Conservation (phyloP, 768 basidiomycete species). For the Tricholoma bakamatsutake region DNA sequence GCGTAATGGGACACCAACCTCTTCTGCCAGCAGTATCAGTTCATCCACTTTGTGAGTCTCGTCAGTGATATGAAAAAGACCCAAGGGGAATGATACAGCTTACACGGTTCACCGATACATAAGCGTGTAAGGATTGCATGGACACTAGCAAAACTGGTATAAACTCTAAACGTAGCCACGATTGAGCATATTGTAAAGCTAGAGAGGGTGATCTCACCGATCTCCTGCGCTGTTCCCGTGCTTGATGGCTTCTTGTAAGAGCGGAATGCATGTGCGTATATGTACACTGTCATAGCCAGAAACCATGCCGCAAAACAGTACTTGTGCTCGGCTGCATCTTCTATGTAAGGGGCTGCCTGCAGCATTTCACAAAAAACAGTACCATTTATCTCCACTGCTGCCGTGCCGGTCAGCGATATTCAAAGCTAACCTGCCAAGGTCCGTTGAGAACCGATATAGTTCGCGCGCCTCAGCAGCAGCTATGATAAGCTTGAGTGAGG, state of each 20-base stretch:
- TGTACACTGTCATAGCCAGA: conserved; percentile 65
- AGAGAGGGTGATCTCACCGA: conserved; percentile 35
- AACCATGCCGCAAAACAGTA: conserved; percentile 56
- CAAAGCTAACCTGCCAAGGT: conserved; percentile 61
- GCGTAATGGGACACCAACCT: conserved; percentile 32
- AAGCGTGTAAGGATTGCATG: conserved; percentile 49
- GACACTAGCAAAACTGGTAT: conserved; percentile 54
- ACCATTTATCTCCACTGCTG: conserved; percentile 65
- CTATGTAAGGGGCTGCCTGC: neutral
- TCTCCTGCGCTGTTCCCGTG: conserved; percentile 65
- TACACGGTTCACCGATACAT: conserved; percentile 58
- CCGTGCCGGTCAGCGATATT: conserved; percentile 64
- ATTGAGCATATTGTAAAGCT: neutral
- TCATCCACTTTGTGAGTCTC: conserved; percentile 43
- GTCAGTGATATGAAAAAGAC: neutral
- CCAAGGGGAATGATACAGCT: conserved; percentile 13
- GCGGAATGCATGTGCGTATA: conserved; percentile 53
- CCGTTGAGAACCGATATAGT: conserved; percentile 61
- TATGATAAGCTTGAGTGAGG: conserved; percentile 17
- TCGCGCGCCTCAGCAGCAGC: conserved; percentile 58
- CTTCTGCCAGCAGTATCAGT: conserved; percentile 51
- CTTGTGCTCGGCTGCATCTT: conserved; percentile 47
- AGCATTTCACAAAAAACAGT: conserved; percentile 3
- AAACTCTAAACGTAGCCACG: conserved; percentile 36
- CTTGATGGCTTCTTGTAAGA: conserved; percentile 57